phyloP scores from a whole-genome alignment of 2,329 filamentous ascomycete species.

The Colletotrichum tropicale region DNA sequence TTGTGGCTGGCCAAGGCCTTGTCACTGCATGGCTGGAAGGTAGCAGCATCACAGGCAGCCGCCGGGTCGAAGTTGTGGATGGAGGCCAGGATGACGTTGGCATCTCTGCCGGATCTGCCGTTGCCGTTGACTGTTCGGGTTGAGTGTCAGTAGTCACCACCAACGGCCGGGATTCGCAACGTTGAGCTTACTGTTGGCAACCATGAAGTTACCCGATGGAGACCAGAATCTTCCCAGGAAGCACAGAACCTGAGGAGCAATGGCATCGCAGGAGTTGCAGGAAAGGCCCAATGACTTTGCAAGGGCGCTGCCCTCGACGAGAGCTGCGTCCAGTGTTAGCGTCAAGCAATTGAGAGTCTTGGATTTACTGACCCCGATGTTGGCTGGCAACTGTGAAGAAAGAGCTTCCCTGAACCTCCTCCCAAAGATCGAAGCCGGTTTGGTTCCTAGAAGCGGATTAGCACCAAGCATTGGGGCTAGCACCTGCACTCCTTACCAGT shows the following conservation, averaged over 20 bases:
- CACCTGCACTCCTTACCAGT: constrained; percentile 55
- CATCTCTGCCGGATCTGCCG: constrained; percentile 71
- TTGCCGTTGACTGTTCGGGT: constrained; percentile 52
- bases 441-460: constrained; percentile 45
- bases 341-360: constrained; percentile 12
- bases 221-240: constrained; percentile 79
- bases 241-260: constrained; percentile 75
- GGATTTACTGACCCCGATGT: constrained; percentile 60
- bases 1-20: constrained; percentile 78
- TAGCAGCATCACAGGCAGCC: constrained; percentile 68
- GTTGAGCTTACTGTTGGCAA: constrained; percentile 63
- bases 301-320: constrained; percentile 70
- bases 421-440: constrained; percentile 80
- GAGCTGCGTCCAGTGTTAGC: constrained; percentile 38
- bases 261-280: constrained; percentile 63
- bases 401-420: constrained; percentile 76
- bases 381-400: constrained; percentile 79
- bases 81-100: constrained; percentile 70
- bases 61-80: constrained; percentile 74
- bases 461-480: not conserved
- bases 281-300: constrained; percentile 66
- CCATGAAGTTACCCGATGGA: constrained; percentile 56
- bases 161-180: not conserved
- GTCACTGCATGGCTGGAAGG: constrained; percentile 80
- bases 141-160: not conserved